These are phyloP conservation scores for Shiraia sp. DNA, from an alignment of 2,329 filamentous ascomycete genomes.

Conservation along the genomic window DNA sequence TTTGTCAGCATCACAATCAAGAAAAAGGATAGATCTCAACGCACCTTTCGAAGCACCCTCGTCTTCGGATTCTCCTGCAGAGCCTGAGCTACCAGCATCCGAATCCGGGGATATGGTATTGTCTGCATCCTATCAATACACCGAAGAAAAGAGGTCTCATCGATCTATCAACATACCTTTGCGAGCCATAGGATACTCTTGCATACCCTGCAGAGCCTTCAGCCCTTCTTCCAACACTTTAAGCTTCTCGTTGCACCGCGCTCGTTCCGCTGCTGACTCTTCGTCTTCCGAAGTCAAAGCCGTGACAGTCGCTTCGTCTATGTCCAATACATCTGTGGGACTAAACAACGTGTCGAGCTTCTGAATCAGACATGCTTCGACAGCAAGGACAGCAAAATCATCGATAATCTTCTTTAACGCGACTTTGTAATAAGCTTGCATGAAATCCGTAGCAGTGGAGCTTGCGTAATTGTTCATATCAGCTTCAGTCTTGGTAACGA, in stretches of 20 bases:
- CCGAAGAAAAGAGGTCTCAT: no score
- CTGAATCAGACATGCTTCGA: slow-evolving; percentile 42
- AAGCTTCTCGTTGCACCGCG: slow-evolving; percentile 17
- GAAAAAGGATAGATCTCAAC: no score
- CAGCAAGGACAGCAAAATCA: slow-evolving; percentile 44
- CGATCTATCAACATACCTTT: neutral
- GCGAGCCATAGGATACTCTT: neutral
- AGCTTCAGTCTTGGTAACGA: slow-evolving; percentile 19
- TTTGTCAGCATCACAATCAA: no score
- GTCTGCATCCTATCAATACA: no score
- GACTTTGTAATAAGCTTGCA: slow-evolving; percentile 42
- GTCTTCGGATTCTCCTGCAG: no score
- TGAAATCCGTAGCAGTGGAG: slow-evolving; percentile 31
- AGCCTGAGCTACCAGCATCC: no score
- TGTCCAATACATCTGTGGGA: slow-evolving; percentile 24
- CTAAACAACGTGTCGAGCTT: slow-evolving; percentile 33
- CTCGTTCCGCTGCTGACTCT: slow-evolving; percentile 15
- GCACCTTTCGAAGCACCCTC: no score
- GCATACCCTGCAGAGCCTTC: slow-evolving; percentile 6
- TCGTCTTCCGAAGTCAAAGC: slow-evolving; percentile 20
- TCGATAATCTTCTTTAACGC: slow-evolving; percentile 48
- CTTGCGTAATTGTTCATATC: slow-evolving; percentile 38
- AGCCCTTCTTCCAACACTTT: slow-evolving; percentile 19
- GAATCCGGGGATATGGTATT: no score
- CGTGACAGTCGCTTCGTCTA: slow-evolving; percentile 14